Evolutionary conservation across 257 asterid genomes (phyloP).

Genomic region (Rehmannia glutinosa): DNA sequence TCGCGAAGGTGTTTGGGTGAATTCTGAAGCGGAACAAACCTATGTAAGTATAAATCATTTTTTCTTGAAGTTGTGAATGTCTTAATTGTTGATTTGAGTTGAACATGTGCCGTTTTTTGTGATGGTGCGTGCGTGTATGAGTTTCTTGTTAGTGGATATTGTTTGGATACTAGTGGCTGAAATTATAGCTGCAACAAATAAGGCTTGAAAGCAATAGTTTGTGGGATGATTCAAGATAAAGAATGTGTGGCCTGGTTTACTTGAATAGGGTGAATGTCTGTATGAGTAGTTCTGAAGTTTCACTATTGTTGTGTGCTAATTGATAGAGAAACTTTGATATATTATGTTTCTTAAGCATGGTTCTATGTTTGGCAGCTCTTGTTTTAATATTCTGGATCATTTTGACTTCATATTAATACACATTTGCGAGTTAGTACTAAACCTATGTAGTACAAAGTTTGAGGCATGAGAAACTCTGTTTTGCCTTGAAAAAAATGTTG

Average conservation of each 20-base stretch:
- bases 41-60: no score
- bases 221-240: background rate
- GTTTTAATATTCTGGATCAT: no score
- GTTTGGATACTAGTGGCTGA: no score
- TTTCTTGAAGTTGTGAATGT: no score
- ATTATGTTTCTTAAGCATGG: background rate
- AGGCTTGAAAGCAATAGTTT: slow-evolving; percentile 4
- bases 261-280: background rate
- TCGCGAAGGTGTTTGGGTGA: no score
- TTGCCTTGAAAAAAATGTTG: no score
- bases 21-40: no score
- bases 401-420: background rate
- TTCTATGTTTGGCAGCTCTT: no score
- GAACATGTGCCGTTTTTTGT: background rate
- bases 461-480: no score
- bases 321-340: background rate
- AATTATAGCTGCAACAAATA: no score
- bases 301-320: background rate
- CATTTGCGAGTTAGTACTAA: background rate
- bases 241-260: slow-evolving; percentile 9
- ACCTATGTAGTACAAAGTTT: no score
- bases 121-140: background rate
- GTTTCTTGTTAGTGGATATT: background rate
- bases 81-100: slow-evolving; percentile 11
- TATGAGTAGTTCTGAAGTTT: background rate